Conservation (phyloP, 768 basidiomycete genomes). For the Cystofilobasidium ferigula region DNA sequence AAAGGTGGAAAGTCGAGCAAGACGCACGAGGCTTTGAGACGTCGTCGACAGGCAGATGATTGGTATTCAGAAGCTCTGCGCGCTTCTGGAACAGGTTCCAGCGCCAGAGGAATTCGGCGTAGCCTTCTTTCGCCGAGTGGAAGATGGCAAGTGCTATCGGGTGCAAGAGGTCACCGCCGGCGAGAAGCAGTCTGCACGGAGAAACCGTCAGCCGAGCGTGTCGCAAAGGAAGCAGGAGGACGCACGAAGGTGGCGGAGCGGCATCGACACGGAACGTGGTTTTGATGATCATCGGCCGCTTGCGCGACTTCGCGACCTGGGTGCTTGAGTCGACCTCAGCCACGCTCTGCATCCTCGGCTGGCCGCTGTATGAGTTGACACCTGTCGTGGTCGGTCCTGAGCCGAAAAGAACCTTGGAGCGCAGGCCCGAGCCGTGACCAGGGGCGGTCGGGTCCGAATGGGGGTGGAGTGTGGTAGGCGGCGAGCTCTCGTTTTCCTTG, state of each 20-base stretch:
- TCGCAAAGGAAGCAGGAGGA: slow-evolving; percentile 24
- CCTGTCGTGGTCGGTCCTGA: not conserved
- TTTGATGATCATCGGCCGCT: slow-evolving; percentile 5
- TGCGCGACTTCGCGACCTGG: not conserved
- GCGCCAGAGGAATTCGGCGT: slow-evolving; percentile 61
- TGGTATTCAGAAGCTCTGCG: slow-evolving; percentile 56
- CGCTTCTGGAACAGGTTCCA: slow-evolving; percentile 65
- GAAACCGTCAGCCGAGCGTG: not conserved
- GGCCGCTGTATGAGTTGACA: not conserved
- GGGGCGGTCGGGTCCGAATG: not conserved
- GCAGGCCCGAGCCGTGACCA: not conserved
- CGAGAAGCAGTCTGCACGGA: slow-evolving; percentile 36
- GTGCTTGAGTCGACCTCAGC: not conserved
- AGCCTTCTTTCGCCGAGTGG: slow-evolving; percentile 51
- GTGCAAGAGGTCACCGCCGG: slow-evolving; percentile 17
- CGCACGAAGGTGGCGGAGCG: slow-evolving; percentile 2
- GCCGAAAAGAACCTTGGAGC: not conserved
- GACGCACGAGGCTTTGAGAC: not conserved
- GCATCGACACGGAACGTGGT: not conserved
- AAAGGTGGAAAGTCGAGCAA: not conserved
- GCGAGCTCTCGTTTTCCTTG: not conserved
- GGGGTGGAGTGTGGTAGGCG: not conserved
- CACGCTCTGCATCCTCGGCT: not conserved
- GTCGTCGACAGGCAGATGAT: slow-evolving; percentile 29
- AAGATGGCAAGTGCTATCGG: slow-evolving; percentile 29